Conservation (phyloP, 2,329 filamentous ascomycete species). For the Venturia oleaginea region DNA sequence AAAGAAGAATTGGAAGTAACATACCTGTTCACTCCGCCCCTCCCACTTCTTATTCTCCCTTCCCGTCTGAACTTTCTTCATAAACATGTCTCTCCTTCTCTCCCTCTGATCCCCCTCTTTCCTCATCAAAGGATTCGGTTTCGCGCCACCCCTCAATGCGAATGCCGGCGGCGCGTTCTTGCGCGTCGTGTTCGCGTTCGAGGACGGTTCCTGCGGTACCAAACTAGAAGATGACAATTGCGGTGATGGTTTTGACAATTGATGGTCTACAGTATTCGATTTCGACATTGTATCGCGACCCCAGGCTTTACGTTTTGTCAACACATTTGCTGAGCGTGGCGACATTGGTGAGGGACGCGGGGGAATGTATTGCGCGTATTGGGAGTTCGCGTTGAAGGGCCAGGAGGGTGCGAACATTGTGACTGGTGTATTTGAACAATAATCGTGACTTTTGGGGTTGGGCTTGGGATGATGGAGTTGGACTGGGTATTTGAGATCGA, state of each 20-base stretch:
- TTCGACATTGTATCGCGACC: conserved; percentile 16
- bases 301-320: conserved; percentile 22
- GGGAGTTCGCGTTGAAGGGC: background rate
- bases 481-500: background rate
- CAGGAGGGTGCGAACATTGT: conserved; percentile 11
- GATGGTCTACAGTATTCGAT: conserved; percentile 11
- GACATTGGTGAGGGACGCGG: conserved; percentile 36
- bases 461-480: background rate
- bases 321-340: conserved; percentile 28
- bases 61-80: conserved; percentile 46
- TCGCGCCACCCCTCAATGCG: conserved; percentile 43
- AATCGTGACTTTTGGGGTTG: background rate
- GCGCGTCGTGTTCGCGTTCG: background rate
- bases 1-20: conserved; percentile 4
- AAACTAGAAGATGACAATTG: background rate
- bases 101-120: conserved; percentile 49
- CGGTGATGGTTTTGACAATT: conserved; percentile 11
- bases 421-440: background rate
- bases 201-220: conserved; percentile 16
- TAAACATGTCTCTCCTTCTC: conserved; percentile 56
- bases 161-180: conserved; percentile 25
- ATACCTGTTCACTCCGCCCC: conserved; percentile 38
- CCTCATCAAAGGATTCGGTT: conserved; percentile 51
- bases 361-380: conserved; percentile 21
- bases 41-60: conserved; percentile 39